A percentile compares a stretch with the other conserved stretches of the same genome.
Conservation (phyloP, 2,329 filamentous ascomycete species). For the Botrytis galanthina region DNA sequence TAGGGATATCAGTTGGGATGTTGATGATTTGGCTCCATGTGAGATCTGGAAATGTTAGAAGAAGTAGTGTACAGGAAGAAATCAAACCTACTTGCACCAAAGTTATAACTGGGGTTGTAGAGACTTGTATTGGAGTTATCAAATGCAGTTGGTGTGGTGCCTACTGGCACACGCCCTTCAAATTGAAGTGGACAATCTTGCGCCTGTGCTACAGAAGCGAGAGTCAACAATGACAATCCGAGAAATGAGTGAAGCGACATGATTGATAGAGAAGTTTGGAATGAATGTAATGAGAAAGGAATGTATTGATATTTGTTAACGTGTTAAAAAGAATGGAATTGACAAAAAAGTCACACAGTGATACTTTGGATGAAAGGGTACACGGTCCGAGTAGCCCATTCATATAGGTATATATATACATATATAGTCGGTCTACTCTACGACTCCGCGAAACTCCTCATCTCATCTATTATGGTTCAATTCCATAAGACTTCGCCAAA, state of each 20-base stretch:
- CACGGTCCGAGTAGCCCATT: background rate
- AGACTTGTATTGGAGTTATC: slow-evolving; percentile 42
- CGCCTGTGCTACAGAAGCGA: slow-evolving; percentile 28
- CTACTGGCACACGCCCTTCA: slow-evolving; percentile 47
- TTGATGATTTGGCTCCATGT: slow-evolving; percentile 51
- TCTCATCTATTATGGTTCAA: background rate
- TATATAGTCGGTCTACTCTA: background rate
- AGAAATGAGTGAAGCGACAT: slow-evolving; percentile 19
- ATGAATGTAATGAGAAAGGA: slow-evolving; percentile 8
- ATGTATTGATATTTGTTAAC: background rate
- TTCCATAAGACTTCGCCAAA: background rate
- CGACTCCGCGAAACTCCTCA: background rate
- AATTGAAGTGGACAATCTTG: slow-evolving; percentile 45
- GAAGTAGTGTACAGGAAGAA: too few relatives aligned
- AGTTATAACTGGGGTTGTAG: slow-evolving; percentile 53
- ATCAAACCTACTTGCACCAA: slow-evolving; percentile 45
- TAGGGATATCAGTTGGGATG: slow-evolving; percentile 42
- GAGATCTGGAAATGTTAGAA: slow-evolving; percentile 40
- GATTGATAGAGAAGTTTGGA: slow-evolving; percentile 13
- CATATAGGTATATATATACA: slow-evolving; percentile 11
- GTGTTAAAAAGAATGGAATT: slow-evolving; percentile 9
- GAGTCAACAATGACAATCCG: slow-evolving; percentile 21
- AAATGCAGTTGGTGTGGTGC: slow-evolving; percentile 43
- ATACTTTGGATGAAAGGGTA: slow-evolving; percentile 18
- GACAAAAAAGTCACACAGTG: background rate